Conservation (phyloP, 2,329 filamentous ascomycete species). For the Coleophoma cylindrospora region DNA sequence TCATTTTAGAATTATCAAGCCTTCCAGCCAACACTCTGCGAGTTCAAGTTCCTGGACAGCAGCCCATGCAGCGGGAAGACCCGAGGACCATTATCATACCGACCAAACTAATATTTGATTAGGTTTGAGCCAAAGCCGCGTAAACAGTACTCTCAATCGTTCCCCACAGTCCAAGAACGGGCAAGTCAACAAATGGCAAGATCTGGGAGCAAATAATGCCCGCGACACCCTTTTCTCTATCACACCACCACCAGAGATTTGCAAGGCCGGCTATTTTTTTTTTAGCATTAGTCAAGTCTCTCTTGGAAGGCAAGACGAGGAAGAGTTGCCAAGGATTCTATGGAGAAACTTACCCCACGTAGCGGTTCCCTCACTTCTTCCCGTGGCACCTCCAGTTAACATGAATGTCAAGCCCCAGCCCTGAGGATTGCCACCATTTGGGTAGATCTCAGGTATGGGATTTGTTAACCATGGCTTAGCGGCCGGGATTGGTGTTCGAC, state of each 20-base stretch:
- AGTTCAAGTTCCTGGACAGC: too few relatives aligned
- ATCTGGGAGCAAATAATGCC: constrained; percentile 46
- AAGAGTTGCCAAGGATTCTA: too few relatives aligned
- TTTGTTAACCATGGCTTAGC: constrained; percentile 45
- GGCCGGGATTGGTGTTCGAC: constrained; percentile 36
- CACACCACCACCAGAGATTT: constrained; percentile 60
- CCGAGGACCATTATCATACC: too few relatives aligned
- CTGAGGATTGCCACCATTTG: constrained; percentile 40
- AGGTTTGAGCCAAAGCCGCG: not conserved
- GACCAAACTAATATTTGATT: too few relatives aligned
- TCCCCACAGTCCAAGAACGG: constrained; percentile 11
- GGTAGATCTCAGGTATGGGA: constrained; percentile 44
- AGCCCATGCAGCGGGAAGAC: too few relatives aligned
- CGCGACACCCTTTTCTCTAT: constrained; percentile 53
- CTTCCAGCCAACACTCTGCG: too few relatives aligned
- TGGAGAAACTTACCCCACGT: constrained; percentile 50
- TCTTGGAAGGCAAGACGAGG: too few relatives aligned
- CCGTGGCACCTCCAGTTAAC: constrained; percentile 44
- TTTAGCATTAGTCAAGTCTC: too few relatives aligned
- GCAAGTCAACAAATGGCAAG: constrained; percentile 36
- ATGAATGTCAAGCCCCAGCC: constrained; percentile 61
- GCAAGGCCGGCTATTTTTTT: constrained; percentile 14
- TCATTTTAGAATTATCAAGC: too few relatives aligned
- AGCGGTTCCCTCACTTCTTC: constrained; percentile 43
- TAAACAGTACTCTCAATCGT: constrained; percentile 8